Evolutionary conservation across 73 alveolate species (phyloP).

Genomic region (Paramecium bursaria): DNA sequence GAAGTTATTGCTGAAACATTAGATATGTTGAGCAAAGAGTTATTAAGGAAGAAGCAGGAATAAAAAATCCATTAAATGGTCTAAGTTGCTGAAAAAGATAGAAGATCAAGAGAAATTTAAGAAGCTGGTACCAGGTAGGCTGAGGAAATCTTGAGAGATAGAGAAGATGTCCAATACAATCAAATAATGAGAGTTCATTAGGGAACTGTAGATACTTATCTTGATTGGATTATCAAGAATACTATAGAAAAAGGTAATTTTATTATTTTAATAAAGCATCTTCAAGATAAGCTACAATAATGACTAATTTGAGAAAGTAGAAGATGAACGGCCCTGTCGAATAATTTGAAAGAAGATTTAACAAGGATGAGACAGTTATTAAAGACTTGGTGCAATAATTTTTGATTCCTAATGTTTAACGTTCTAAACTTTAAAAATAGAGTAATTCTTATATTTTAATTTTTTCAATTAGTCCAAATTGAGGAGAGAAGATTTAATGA

Average conservation of each 20-base stretch:
- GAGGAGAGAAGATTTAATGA: slow-evolving; percentile 98
- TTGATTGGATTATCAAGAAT: slow-evolving; percentile 86
- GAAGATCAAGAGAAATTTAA: slow-evolving; percentile 98
- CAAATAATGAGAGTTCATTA: slow-evolving; percentile 95
- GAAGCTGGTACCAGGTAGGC: slow-evolving; percentile 99
- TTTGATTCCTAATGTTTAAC: slow-evolving; percentile 95
- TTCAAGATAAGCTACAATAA: slow-evolving; percentile 87
- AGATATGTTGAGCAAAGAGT: slow-evolving; percentile 94
- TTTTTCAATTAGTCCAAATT: slow-evolving; percentile 73
- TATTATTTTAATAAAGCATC: slow-evolving; percentile 63
- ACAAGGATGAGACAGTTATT: slow-evolving; percentile 91
- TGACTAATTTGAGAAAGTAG: slow-evolving; percentile 92
- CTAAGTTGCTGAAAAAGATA: slow-evolving; percentile 96
- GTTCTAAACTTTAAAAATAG: slow-evolving; percentile 90
- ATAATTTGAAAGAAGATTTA: slow-evolving; percentile 92
- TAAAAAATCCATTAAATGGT: slow-evolving; percentile 96
- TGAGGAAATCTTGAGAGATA: slow-evolving; percentile 92
- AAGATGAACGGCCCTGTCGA: slow-evolving; percentile 93
- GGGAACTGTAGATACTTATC: slow-evolving; percentile 95
- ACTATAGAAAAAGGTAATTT: slow-evolving; percentile 83
- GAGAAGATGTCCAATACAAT: slow-evolving; percentile 95
- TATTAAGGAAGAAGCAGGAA: slow-evolving; percentile 96
- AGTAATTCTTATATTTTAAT: slow-evolving; percentile 30
- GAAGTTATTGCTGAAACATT: slow-evolving; percentile 94
- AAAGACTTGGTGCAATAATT: slow-evolving; percentile 95